Conservation (phyloP, 129 eudicot genomes). For the Saussurea involucrata region DNA sequence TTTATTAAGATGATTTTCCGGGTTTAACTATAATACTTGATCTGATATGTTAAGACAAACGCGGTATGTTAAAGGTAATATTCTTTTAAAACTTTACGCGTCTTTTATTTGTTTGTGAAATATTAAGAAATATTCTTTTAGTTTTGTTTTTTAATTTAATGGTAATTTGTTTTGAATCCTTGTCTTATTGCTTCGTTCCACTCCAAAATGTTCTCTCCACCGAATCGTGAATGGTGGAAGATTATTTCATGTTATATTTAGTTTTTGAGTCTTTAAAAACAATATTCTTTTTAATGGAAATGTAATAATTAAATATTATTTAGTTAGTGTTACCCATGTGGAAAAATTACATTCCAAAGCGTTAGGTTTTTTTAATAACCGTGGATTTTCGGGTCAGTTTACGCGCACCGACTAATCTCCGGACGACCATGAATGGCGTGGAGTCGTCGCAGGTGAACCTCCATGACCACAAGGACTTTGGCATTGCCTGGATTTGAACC, state of each 20-base stretch:
- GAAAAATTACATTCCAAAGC: neutral
- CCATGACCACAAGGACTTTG: no score
- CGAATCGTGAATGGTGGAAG: neutral
- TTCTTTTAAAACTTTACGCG: neutral
- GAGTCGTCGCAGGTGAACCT: no score
- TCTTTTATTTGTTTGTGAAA: neutral
- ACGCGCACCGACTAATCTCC: no score
- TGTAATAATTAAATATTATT: neutral
- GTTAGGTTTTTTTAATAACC: no score
- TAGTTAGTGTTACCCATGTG: conserved; percentile 2
- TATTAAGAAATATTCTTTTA: neutral
- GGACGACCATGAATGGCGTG: no score
- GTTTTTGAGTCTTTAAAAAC: neutral
- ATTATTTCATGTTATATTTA: neutral
- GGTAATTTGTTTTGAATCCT: neutral
- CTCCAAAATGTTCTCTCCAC: neutral
- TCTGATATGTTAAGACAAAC: no score
- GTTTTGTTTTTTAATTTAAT: neutral
- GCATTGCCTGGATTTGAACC: no score
- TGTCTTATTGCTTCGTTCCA: neutral
- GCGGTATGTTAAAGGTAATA: neutral
- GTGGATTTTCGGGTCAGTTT: no score
- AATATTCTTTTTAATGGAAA: neutral
- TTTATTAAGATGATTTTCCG: no score
- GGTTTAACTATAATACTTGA: no score